Evolutionary conservation across 2,329 filamentous ascomycete genomes (phyloP), one percentile per base, ranked within the genome.

Genomic region (Fusarium chlamydosporum): DNA sequence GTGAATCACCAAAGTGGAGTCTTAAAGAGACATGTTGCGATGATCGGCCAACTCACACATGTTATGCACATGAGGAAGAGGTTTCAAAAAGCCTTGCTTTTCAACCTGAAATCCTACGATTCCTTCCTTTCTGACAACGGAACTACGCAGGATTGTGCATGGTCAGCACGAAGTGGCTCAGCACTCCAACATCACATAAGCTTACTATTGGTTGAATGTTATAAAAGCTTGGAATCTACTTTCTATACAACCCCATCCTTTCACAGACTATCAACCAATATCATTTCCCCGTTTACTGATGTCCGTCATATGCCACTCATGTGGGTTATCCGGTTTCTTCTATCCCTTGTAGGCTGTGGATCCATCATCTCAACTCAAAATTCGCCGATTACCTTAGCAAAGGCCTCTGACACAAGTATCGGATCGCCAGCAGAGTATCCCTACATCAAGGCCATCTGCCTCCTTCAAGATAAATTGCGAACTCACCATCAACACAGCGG

Each of bases 351-450:
- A 15, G 7, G 6, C 9, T 41, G 4, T 12, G n/a, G 7, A 0
- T 41, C 2, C 0, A 20, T 12, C 10, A 18, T 12, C 18, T 1
- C 10, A 15, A 0, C 12, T 2, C 3, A 16, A 41, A 0, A 6
- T 15, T 2, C 2, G 18, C 13, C 38, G 23, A 15, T 7, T 0
- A 6, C 23, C 15, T 0, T 23, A 20, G 20, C 38, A 23, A 6
- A 7, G 10, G 13, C 18, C 38, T 16, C 7, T 6, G 38, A 23
- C 6, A 41, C 4, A 10, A 41, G 5, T 8, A 23, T 9, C 6
- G 38, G 13, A 4, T 8, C 18, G 3, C 7, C 27, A 4, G 4
- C 20, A 15, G 20, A 41, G 20, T 20, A 23, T 4, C 20, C 20
- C 8, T 12, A 15, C 38, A 20, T 13, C 4, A 8, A 3, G 7